Evolutionary conservation across 495 filamentous ascomycete genomes (phyloP).

Genomic region (Penicillium riverlandense): DNA sequence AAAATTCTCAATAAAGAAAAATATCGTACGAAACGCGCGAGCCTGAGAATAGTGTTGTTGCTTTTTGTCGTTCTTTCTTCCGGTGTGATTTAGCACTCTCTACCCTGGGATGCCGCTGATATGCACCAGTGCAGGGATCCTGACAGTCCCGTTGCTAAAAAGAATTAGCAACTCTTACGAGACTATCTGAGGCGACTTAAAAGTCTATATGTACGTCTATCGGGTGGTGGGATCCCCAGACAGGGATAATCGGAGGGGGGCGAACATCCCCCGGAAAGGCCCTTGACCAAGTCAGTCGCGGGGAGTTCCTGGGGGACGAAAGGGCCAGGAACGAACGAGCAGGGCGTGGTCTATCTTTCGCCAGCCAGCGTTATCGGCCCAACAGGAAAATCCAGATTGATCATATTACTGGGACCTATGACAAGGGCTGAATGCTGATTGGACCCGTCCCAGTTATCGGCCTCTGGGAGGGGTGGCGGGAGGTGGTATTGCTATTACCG

Average conservation of each 20-base stretch:
- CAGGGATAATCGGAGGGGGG: too few species aligned
- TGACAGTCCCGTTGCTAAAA: conserved; percentile 8
- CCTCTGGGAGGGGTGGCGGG: neutral
- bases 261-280: too few species aligned
- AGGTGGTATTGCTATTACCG: neutral
- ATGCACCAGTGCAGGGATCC: conserved; percentile 8
- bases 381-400: conserved; percentile 18
- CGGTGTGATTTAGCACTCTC: neutral
- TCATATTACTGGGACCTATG: conserved; percentile 14
- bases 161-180: conserved; percentile 8
- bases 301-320: too few species aligned
- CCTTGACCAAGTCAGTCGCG: too few species aligned
- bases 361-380: conserved; percentile 17
- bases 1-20: too few species aligned
- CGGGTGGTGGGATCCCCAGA: neutral
- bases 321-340: too few species aligned
- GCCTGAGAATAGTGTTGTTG: too few species aligned
- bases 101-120: conserved; percentile 8
- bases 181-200: neutral
- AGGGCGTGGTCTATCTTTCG: too few species aligned
- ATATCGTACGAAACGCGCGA: too few species aligned
- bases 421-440: conserved; percentile 16
- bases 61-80: neutral
- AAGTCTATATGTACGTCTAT: neutral
- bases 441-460: conserved; percentile 9